Conservation (phyloP, 192 early-diverging fungal species). For the Geosiphon pyriformis region DNA sequence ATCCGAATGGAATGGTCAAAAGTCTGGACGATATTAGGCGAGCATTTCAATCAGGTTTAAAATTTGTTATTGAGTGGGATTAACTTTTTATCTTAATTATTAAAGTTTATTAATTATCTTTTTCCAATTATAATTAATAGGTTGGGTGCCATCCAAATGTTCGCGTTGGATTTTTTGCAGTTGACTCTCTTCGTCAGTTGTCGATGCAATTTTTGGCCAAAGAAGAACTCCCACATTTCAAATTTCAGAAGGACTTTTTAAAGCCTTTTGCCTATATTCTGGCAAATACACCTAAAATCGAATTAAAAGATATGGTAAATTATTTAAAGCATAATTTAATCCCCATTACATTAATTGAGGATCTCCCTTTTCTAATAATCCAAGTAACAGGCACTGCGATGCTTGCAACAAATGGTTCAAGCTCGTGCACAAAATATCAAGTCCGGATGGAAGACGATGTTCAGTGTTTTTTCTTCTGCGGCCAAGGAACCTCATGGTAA, state of each 20-base stretch:
- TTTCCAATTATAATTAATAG: slow-evolving; percentile 20
- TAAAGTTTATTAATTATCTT: slow-evolving; percentile 8
- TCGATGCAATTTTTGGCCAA: slow-evolving; percentile 92
- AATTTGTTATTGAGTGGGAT: neutral
- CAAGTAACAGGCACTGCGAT: slow-evolving; percentile 59
- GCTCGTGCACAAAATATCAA: slow-evolving; percentile 71
- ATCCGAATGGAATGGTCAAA: slow-evolving; percentile 95
- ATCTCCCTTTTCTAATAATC: no score
- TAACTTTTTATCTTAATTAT: no score
- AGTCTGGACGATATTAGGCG: slow-evolving; percentile 78
- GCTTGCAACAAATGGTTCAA: slow-evolving; percentile 70
- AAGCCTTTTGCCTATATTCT: slow-evolving; percentile 78
- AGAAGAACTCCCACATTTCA: slow-evolving; percentile 90
- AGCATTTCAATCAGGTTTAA: slow-evolving; percentile 70
- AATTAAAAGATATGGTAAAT: slow-evolving; percentile 71
- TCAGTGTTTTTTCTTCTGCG: slow-evolving; percentile 57
- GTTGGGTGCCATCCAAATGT: slow-evolving; percentile 82
- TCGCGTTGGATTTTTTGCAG: slow-evolving; percentile 80
- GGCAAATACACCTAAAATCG: slow-evolving; percentile 70
- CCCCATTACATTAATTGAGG: neutral
- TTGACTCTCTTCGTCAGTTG: slow-evolving; percentile 88
- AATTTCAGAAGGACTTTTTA: slow-evolving; percentile 92
- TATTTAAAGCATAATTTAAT: neutral
- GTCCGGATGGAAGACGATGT: slow-evolving; percentile 74
- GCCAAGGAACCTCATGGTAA: slow-evolving; percentile 52